phyloP scores from a whole-genome alignment of 2,329 filamentous ascomycete species.

The Monilinia aucupariae region DNA sequence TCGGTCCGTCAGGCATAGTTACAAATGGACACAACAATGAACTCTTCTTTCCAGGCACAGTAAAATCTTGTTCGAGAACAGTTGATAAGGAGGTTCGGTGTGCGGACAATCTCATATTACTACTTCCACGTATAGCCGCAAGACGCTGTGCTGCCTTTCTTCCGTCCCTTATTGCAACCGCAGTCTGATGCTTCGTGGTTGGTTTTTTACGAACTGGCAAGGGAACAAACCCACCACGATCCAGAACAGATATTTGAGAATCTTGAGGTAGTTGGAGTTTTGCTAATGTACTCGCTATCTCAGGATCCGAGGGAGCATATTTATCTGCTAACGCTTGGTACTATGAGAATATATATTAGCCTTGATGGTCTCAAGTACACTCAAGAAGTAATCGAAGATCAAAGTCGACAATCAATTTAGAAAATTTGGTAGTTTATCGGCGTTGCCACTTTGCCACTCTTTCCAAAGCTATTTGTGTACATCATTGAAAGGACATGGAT shows the following conservation, averaged over 20 bases:
- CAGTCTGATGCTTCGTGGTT: slow-evolving; percentile 49
- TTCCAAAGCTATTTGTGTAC: slow-evolving; percentile 73
- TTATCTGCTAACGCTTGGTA: slow-evolving; percentile 62
- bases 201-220: slow-evolving; percentile 30
- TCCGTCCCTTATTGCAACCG: slow-evolving; percentile 59
- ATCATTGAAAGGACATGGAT: slow-evolving; percentile 36
- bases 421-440: slow-evolving; percentile 57
- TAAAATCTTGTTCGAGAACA: slow-evolving; percentile 83
- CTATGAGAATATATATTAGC: slow-evolving; percentile 40
- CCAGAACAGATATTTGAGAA: slow-evolving; percentile 27
- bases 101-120: slow-evolving; percentile 39
- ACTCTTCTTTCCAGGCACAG: slow-evolving; percentile 75
- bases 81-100: slow-evolving; percentile 55
- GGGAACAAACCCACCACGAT: slow-evolving; percentile 31
- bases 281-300: slow-evolving; percentile 61
- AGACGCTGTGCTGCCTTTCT: slow-evolving; percentile 53
- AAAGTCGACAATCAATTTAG: slow-evolving; percentile 41
- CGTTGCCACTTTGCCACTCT: slow-evolving; percentile 49
- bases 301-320: slow-evolving; percentile 56
- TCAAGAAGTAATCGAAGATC: slow-evolving; percentile 18
- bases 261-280: slow-evolving; percentile 61
- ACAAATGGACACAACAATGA: slow-evolving; percentile 78
- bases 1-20: slow-evolving; percentile 18
- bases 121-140: slow-evolving; percentile 39
- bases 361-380: background rate